Evolutionary conservation across 257 asterid species (phyloP), one percentile per base, ranked within the genome.

Genomic region (Linderniella brevidens): DNA sequence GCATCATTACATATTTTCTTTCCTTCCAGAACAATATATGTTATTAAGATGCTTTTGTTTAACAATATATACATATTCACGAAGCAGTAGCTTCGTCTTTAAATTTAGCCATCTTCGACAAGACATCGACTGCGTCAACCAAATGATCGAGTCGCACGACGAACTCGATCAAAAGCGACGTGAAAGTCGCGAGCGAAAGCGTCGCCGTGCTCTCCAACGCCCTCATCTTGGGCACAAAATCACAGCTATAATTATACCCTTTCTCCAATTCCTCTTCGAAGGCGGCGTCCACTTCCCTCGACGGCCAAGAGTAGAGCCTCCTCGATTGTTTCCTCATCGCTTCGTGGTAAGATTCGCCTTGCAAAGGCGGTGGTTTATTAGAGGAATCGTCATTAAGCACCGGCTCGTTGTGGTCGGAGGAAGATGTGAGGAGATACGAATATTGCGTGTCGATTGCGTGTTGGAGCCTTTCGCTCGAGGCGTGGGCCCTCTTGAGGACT

Each of bases 131-230:
- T 18, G 84, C 81, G 46, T 69, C 93, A 35, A 74, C 81, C 55
- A 80, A 61, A 71, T 77, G 87, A 58, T 80, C 82, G 10, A 80
- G 81, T 50, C 93, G 56, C 10, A 84, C 87, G 60, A 73, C 76
- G 46, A 80, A 72, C 73, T 80, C 87, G 10, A 80, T 55, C 11
- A 77, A 76, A 63, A 80, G 46, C 8, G 77, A 77, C 12, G 84
- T 70, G 45, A 77, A 80, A 36, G 83, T 71, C 42, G 81, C 83
- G 3, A 77, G 68, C 4, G 92, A 80, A 5, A 77, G 41, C 7
- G 75, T 67, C 8, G 81, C 59, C 11, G 81, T 71, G 60, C 75
- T 72, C 69, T 77, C 87, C 0, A 71, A 54, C 1, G 77, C 69
- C 42, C 35, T 19, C 87, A 80, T 77, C 46, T 46, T 61, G 0